Percentiles rank a stretch among this genome's conserved stretches.
Evolutionary conservation across 2,329 filamentous ascomycete species (phyloP).

Genomic region (Annulohypoxylon truncatum): DNA sequence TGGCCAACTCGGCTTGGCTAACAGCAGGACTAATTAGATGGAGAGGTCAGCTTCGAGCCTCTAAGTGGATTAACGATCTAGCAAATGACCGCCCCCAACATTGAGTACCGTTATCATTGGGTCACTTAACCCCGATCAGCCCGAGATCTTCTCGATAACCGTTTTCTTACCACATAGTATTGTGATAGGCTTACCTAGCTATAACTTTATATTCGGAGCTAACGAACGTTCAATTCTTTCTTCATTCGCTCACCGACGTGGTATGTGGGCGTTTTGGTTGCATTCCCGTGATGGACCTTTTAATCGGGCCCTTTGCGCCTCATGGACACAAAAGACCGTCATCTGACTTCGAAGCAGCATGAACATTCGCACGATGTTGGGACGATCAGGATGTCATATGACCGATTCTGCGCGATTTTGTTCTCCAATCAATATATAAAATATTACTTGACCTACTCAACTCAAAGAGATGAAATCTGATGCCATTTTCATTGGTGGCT

Average conservation of each 20-base stretch:
- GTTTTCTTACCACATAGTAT: constrained; percentile 13
- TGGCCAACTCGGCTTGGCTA: constrained; percentile 16
- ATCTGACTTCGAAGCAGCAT: constrained; percentile 25
- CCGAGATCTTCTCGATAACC: constrained; percentile 16
- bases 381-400: constrained; percentile 22
- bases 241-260: constrained; percentile 17
- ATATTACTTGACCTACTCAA: not conserved
- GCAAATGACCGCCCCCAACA: constrained; percentile 30
- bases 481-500: constrained; percentile 18
- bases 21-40: constrained; percentile 16
- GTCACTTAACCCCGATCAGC: constrained; percentile 20
- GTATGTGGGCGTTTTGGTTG: constrained; percentile 15
- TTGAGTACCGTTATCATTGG: constrained; percentile 14
- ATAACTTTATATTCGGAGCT: constrained; percentile 14
- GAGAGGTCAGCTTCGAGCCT: constrained; percentile 21
- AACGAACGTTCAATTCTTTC: constrained; percentile 5
- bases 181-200: constrained; percentile 11
- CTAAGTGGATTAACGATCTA: constrained; percentile 31
- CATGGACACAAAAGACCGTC: constrained; percentile 17
- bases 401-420: not conserved
- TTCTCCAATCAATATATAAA: not conserved
- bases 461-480: not conserved
- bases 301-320: constrained; percentile 26
- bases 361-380: constrained; percentile 12
- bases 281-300: constrained; percentile 14